Evolutionary conservation across 2,329 filamentous ascomycete genomes (phyloP).

Genomic region (Hypoxylon sp.): DNA sequence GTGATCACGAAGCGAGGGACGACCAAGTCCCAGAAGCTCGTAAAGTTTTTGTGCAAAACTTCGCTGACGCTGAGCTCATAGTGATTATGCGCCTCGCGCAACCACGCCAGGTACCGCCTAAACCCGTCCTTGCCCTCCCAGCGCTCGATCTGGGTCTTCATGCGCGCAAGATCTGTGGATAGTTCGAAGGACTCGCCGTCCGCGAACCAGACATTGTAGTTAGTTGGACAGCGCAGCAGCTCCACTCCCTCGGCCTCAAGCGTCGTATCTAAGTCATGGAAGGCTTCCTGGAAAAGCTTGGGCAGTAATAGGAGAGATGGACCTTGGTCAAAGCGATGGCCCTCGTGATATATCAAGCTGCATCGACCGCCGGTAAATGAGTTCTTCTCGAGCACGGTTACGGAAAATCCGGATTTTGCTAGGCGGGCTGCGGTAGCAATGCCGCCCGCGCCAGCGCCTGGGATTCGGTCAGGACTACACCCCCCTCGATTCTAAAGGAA

Average conservation of each 20-base stretch:
- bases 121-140: constrained; percentile 81
- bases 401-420: constrained; percentile 76
- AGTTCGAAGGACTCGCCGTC: constrained; percentile 76
- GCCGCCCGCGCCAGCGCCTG: constrained; percentile 79
- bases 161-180: constrained; percentile 76
- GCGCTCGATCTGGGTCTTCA: constrained; percentile 80
- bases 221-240: constrained; percentile 79
- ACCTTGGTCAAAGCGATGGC: constrained; percentile 82
- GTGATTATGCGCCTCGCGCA: constrained; percentile 77
- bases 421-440: constrained; percentile 80
- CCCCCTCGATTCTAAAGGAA: not conserved
- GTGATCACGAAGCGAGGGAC: constrained; percentile 71
- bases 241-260: constrained; percentile 76
- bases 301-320: constrained; percentile 81
- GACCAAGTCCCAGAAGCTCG: constrained; percentile 69
- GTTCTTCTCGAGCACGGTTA: constrained; percentile 87
- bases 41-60: constrained; percentile 78
- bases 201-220: constrained; percentile 81
- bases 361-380: constrained; percentile 79
- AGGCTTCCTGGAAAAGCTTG: constrained; percentile 77
- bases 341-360: constrained; percentile 72
- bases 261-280: constrained; percentile 76
- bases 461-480: constrained; percentile 31
- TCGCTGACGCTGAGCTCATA: constrained; percentile 77
- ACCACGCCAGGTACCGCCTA: constrained; percentile 75